phyloP scores from a whole-genome alignment of 768 basidiomycete species.

The Lentinus tigrinus region DNA sequence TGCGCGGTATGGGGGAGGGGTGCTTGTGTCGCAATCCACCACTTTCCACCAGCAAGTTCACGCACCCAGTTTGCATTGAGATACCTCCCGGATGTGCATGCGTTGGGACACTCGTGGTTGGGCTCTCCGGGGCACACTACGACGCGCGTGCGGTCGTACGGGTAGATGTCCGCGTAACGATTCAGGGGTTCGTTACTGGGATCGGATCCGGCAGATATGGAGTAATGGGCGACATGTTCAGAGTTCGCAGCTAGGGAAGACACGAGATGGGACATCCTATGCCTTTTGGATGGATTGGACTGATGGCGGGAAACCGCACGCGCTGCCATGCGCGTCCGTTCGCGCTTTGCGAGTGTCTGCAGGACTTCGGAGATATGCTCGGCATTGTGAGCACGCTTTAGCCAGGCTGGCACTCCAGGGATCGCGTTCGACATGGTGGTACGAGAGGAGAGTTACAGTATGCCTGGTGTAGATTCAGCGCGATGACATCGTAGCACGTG shows the following conservation, averaged over 20 bases:
- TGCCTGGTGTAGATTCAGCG: no score
- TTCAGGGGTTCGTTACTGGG: conserved; percentile 49
- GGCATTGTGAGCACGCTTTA: conserved; percentile 23
- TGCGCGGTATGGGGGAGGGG: conserved; percentile 70
- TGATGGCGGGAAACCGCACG: conserved; percentile 28
- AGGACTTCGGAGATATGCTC: conserved; percentile 34
- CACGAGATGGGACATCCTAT: conserved; percentile 19
- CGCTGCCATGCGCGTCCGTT: conserved; percentile 32
- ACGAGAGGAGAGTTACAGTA: no score
- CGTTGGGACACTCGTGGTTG: conserved; percentile 8
- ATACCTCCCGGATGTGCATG: conserved; percentile 45
- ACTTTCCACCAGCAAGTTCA: conserved; percentile 67
- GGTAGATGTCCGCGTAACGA: conserved; percentile 71
- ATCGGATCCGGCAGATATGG: conserved; percentile 48
- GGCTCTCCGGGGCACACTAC: conserved; percentile 35
- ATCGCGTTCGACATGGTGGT: neutral
- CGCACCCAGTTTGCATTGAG: conserved; percentile 87
- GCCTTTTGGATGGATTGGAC: conserved; percentile 20
- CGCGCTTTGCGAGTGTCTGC: conserved; percentile 36
- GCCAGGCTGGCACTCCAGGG: conserved; percentile 24
- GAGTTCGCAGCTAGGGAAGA: conserved; percentile 19
- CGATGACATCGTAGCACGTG: no score
- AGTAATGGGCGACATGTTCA: conserved; percentile 47
- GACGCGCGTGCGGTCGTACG: conserved; percentile 82
- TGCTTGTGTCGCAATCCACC: conserved; percentile 88